Evolutionary conservation across 768 basidiomycete genomes (phyloP).

Genomic region (Tricholoma bakamatsutake): DNA sequence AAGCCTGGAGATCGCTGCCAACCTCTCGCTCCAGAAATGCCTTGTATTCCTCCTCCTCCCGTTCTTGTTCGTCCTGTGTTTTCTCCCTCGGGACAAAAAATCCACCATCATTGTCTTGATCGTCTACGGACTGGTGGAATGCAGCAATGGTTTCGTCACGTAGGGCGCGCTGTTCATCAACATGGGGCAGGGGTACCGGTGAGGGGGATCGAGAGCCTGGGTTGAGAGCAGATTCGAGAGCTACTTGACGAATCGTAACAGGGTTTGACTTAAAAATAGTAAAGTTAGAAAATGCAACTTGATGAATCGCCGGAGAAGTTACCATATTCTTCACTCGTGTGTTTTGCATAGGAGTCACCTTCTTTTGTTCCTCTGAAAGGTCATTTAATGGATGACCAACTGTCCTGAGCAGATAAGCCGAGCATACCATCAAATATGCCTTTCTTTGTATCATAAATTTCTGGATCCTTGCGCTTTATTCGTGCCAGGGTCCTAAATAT

Average conservation of each 20-base stretch:
- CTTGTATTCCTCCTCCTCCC: constrained; percentile 83
- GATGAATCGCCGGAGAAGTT: constrained; percentile 1
- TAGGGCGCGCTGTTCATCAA: constrained; percentile 69
- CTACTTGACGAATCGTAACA: constrained; percentile 68
- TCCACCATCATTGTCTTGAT: constrained; percentile 34
- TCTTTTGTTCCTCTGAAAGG: constrained; percentile 58
- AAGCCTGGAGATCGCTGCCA: constrained; percentile 62
- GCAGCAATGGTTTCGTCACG: constrained; percentile 81
- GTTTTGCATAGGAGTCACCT: constrained; percentile 29
- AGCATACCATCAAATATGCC: constrained; percentile 75
- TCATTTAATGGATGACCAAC: not conserved
- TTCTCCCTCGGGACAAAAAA: constrained; percentile 71
- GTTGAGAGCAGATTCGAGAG: constrained; percentile 56
- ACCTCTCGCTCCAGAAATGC: constrained; percentile 78
- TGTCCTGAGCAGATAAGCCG: not conserved
- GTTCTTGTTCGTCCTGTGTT: constrained; percentile 68
- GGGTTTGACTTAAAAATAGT: constrained; percentile 50
- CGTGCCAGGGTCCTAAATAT: constrained; percentile 86
- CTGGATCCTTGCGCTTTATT: constrained; percentile 78
- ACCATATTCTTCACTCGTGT: constrained; percentile 46
- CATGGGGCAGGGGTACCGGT: constrained; percentile 49
- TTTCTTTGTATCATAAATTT: constrained; percentile 69
- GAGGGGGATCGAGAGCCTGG: constrained; percentile 52
- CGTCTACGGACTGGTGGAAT: constrained; percentile 50
- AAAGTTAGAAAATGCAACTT: not conserved